Conservation (phyloP, 2,329 filamentous ascomycete genomes). For the Colletotrichum eleusines region DNA sequence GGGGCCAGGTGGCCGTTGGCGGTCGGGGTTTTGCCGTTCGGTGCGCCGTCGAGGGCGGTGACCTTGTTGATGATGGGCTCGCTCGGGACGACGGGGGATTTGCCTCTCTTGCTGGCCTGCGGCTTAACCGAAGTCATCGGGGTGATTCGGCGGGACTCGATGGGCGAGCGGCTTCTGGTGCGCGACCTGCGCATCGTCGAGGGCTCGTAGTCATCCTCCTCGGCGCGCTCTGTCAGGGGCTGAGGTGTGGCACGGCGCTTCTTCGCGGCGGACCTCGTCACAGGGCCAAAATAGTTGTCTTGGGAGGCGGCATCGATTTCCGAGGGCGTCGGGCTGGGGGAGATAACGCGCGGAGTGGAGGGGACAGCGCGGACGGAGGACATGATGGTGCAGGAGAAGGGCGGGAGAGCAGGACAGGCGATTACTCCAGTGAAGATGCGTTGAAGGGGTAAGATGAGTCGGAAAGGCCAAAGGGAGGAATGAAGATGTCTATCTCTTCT, state of each 20-base stretch:
- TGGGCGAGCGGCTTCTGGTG: slow-evolving; percentile 78
- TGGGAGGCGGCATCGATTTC: slow-evolving; percentile 67
- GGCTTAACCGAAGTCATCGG: slow-evolving; percentile 65
- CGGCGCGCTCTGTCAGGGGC: slow-evolving; percentile 67
- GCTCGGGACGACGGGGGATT: slow-evolving; percentile 44
- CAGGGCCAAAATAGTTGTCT: slow-evolving; percentile 76
- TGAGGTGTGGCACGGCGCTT: slow-evolving; percentile 68
- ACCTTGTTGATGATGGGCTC: slow-evolving; percentile 43
- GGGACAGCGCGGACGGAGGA: slow-evolving; percentile 71
- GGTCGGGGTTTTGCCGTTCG: slow-evolving; percentile 45
- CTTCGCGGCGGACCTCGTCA: slow-evolving; percentile 78
- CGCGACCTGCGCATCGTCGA: slow-evolving; percentile 72
- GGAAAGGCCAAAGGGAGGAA: slow-evolving; percentile 61
- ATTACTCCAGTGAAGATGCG: slow-evolving; percentile 69
- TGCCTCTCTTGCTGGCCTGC: slow-evolving; percentile 49
- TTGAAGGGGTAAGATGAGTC: slow-evolving; percentile 58
- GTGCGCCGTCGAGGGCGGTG: slow-evolving; percentile 40
- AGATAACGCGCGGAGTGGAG: slow-evolving; percentile 87
- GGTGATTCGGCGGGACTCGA: slow-evolving; percentile 63
- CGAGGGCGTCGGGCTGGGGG: slow-evolving; percentile 83
- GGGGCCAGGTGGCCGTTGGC: slow-evolving; percentile 80
- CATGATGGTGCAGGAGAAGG: slow-evolving; percentile 67
- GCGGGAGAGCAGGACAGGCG: slow-evolving; percentile 67
- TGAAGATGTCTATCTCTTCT: slow-evolving; percentile 66
- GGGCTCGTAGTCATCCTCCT: slow-evolving; percentile 54